Evolutionary conservation across 768 basidiomycete species (phyloP).

Genomic region (Trametes elegans): DNA sequence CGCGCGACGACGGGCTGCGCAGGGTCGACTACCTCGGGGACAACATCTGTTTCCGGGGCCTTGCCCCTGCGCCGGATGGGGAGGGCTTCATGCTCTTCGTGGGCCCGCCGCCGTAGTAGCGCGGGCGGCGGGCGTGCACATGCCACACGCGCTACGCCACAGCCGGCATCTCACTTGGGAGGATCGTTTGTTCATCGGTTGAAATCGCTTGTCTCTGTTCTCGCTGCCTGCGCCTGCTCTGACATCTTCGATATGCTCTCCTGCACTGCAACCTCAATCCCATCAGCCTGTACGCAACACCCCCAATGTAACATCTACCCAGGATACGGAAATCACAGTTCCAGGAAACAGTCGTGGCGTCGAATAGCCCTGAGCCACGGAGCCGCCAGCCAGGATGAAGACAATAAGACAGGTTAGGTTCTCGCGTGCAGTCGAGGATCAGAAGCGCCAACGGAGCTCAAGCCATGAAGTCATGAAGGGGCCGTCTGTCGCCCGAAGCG

Average conservation of each 20-base stretch:
- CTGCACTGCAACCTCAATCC: not conserved
- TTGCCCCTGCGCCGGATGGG: slow-evolving; percentile 48
- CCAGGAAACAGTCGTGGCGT: not conserved
- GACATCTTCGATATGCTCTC: not conserved
- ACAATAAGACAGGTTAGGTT: not conserved
- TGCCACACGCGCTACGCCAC: not conserved
- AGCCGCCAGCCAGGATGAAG: not conserved
- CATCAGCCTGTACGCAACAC: not conserved
- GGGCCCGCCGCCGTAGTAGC: slow-evolving; percentile 25
- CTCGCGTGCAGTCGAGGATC: not conserved
- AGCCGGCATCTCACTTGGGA: not conserved
- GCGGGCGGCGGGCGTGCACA: not conserved
- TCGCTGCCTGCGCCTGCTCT: not conserved
- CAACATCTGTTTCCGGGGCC: slow-evolving; percentile 47
- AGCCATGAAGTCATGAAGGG: not conserved
- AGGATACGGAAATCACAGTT: not conserved
- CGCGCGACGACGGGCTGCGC: slow-evolving; percentile 31
- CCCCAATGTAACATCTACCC: not conserved
- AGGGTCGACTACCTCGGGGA: slow-evolving; percentile 50
- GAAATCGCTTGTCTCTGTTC: not conserved
- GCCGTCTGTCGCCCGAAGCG: not conserved
- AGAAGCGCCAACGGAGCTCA: slow-evolving; percentile 5
- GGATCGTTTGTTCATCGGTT: slow-evolving; percentile 5
- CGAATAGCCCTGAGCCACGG: not conserved
- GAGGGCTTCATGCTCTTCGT: slow-evolving; percentile 39